A percentile compares a stretch with the other conserved stretches of the same genome.
phyloP scores from a whole-genome alignment of 2,329 filamentous ascomycete species.

The Claviceps purpurea region DNA sequence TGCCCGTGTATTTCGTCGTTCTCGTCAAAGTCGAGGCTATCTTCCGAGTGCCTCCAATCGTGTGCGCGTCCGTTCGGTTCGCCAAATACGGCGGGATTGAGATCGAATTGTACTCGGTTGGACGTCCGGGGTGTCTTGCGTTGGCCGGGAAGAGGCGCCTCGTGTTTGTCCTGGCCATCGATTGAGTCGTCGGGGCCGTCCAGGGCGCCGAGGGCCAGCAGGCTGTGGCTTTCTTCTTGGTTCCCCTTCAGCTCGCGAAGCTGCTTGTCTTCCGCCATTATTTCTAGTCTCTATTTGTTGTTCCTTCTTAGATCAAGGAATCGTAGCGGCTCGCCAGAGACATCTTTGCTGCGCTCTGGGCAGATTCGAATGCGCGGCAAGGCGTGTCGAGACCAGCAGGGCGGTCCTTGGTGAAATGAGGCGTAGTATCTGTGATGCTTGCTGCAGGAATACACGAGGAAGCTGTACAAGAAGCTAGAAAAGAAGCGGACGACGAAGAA shows the following conservation, averaged over 20 bases:
- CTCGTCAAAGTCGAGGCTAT: constrained; percentile 35
- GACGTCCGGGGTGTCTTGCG: constrained; percentile 30
- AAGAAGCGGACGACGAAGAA: neutral
- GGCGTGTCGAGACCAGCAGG: neutral
- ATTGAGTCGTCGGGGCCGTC: constrained; percentile 16
- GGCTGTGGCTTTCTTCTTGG: constrained; percentile 19
- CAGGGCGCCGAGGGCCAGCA: constrained; percentile 13
- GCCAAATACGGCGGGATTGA: constrained; percentile 32
- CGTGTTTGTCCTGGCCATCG: constrained; percentile 5
- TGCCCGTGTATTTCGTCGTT: constrained; percentile 34
- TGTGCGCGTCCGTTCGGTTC: constrained; percentile 12
- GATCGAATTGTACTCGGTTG: constrained; percentile 64
- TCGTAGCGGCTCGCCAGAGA: constrained; percentile 4
- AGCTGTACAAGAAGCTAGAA: neutral
- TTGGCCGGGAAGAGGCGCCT: neutral
- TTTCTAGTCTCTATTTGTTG: constrained; percentile 1
- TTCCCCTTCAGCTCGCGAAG: constrained; percentile 16
- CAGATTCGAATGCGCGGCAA: neutral
- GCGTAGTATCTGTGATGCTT: neutral
- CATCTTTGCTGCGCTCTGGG: constrained; percentile 5
- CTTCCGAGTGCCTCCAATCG: constrained; percentile 8
- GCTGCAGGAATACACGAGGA: neutral
- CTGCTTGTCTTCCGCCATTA: constrained; percentile 20
- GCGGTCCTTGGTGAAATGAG: neutral
- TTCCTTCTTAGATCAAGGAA: neutral